Evolutionary conservation across 208 protist species (phyloP), one percentile per base, ranked within the genome.

Genomic region (Trypanosoma lewisi): DNA sequence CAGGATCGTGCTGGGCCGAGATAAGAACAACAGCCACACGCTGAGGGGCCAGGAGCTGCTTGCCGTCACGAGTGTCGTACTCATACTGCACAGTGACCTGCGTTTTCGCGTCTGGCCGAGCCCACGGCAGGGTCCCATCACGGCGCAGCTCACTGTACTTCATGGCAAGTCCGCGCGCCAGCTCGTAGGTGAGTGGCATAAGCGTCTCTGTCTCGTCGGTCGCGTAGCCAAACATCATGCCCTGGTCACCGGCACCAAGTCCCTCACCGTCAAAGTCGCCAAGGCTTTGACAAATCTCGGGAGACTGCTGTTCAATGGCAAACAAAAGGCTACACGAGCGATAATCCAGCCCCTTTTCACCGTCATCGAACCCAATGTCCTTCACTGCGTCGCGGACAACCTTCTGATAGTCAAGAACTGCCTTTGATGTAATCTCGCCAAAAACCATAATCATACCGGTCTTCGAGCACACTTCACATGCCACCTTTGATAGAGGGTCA

Each of bases 191-290:
- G 45, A 99, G 75, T 49, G 99, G 99, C 96, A 99, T 99, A 23
- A 99, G 63, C 69, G 98, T 94, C 66, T 85, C 78, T 48, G 98
- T 99, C 90, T 99, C 98, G 81, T 99, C 92, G 41, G 97, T 98
- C 39, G 99, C 98, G 78, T 99, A 99, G 52, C 98, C 99, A 75
- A 99, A 99, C 99, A 99, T 99, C 84, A 99, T 93, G 55, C 99
- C 98, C 83, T 99, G 98, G 75, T 99, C 98, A 67, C 99, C 99
- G 59, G 99, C 99, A 62, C 98, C 98, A 61, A 99, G 80, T 63
- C 99, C 88, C 71, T 99, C 94, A 39, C 89, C 80, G 30, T 87
- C 65, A 64, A 97, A 93, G 50, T 97, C 78, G 81, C 99, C 96
- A 50, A 99, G 98, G 70, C 94, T 95, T 67, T 98, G 85, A 51